Conservation (phyloP, 2,329 filamentous ascomycete species). For the Trichoderma koningiopsis region DNA sequence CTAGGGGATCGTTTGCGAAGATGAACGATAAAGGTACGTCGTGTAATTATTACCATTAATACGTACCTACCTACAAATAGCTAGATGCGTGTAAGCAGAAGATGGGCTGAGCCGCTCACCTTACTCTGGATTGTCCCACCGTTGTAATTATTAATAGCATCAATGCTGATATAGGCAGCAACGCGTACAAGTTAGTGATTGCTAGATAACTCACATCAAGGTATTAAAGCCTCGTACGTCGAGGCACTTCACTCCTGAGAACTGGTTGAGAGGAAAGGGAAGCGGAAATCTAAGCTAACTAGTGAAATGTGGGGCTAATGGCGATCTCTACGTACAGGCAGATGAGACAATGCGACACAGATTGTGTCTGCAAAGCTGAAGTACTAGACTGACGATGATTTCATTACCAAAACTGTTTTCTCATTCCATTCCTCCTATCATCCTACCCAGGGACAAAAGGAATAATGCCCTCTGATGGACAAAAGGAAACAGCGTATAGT, state of each 20-base stretch:
- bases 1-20: not conserved
- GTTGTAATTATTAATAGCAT: not conserved
- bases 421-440: not conserved
- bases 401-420: not conserved
- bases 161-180: not conserved
- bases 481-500: constrained; percentile 6
- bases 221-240: not conserved
- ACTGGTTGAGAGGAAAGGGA: not conserved
- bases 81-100: not conserved
- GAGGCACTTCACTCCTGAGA: not conserved
- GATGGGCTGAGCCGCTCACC: not conserved
- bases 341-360: not conserved
- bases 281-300: not conserved
- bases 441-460: not conserved
- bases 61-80: not conserved
- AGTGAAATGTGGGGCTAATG: not conserved
- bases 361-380: not conserved
- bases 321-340: not conserved
- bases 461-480: not conserved
- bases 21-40: not conserved
- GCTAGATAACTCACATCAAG: too few species aligned
- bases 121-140: not conserved
- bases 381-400: not conserved
- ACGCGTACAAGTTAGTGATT: too few species aligned
- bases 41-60: not conserved